A percentile compares a stretch with the other conserved stretches of the same genome.
Evolutionary conservation across 106 monocot genomes (phyloP).

Genomic region (Allium cepa): DNA sequence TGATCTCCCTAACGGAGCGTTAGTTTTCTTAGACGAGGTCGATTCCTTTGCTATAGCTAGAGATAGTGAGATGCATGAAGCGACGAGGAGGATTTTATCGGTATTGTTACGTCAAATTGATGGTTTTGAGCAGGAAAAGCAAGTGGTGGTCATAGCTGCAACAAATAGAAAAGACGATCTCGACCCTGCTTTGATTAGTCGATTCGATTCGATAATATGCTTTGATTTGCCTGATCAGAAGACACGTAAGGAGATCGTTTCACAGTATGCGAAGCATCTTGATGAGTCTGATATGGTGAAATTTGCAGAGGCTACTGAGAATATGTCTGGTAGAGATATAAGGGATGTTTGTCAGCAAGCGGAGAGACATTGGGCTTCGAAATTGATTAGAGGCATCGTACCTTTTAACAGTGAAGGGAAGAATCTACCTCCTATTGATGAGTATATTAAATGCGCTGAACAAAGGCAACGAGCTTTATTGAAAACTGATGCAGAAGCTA

Average conservation of each 20-base stretch:
- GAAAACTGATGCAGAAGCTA: too few species aligned
- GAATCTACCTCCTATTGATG: slow-evolving; percentile 41
- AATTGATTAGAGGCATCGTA: slow-evolving; percentile 77
- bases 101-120: slow-evolving; percentile 91
- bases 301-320: slow-evolving; percentile 60
- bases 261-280: slow-evolving; percentile 93
- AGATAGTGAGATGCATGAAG: slow-evolving; percentile 98
- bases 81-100: slow-evolving; percentile 92
- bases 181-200: slow-evolving; percentile 97
- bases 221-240: slow-evolving; percentile 80
- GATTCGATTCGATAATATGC: slow-evolving; percentile 84
- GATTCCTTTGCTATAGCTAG: slow-evolving; percentile 92
- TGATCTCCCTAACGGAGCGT: slow-evolving; percentile 82
- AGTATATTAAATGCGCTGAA: slow-evolving; percentile 44
- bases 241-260: slow-evolving; percentile 66
- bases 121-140: slow-evolving; percentile 94
- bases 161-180: slow-evolving; percentile 98
- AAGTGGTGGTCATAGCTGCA: slow-evolving; percentile 86
- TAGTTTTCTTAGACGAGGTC: slow-evolving; percentile 93
- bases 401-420: slow-evolving; percentile 14
- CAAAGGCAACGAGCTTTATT: slow-evolving; percentile 25
- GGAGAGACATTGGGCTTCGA: slow-evolving; percentile 94
- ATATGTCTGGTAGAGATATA: slow-evolving; percentile 97
- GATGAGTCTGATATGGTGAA: slow-evolving; percentile 48
- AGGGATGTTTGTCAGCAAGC: slow-evolving; percentile 92